Base-by-base conservation (phyloP, 352 stramenopile genomes). In the Phytophthora chlamydospora region DNA sequence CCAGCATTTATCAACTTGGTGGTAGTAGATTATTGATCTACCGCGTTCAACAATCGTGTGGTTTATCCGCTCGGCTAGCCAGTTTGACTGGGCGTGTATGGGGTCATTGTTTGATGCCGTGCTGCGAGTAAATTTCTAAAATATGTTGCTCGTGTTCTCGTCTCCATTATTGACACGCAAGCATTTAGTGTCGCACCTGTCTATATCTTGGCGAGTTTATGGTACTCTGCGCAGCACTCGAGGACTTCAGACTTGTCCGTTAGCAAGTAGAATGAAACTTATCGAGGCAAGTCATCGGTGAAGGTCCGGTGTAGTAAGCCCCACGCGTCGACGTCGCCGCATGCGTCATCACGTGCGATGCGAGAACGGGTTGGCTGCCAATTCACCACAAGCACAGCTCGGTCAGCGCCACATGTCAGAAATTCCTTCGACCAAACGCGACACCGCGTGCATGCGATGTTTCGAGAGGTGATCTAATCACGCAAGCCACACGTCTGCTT, bases 351-450 rank as follows among this genome's bases (percentile, higher is more conserved):
- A 58, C 31, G 48, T 4, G n/a, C 41, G 29, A 21, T 64, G 44
- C 0, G 35, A 36, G 33, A 71, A 67, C 4, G 36, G 42, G 11
- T 4, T 21, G 0, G 32, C 39, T 1, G 34, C 12, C 27, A 64
- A 61, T 17, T 76, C 74, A 2, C 53, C 51, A 24, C 47, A 55
- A 1, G 54, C 62, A 41, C 64, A 76, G 0, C 52, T 52, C n/a
- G 5, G 12, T 16, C 1, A 66, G 29, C 19, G 2, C 19, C 29
- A 31, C 14, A 24, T 57, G 12, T 27, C 11, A 4, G 40, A 41
- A 34, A 72, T 24, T 16, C 55, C 46, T 27, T 19, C n/a, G 27
- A 51, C 33, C 0, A 21, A 4, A 3, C 19, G 24, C 1, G 29
- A 24, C 2, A 60, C 41, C 2, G n/a, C 42, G 14, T 33, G 13